These are phyloP conservation scores for Xylaria venustula DNA, from an alignment of 495 filamentous ascomycete species.

Conservation along the genomic window DNA sequence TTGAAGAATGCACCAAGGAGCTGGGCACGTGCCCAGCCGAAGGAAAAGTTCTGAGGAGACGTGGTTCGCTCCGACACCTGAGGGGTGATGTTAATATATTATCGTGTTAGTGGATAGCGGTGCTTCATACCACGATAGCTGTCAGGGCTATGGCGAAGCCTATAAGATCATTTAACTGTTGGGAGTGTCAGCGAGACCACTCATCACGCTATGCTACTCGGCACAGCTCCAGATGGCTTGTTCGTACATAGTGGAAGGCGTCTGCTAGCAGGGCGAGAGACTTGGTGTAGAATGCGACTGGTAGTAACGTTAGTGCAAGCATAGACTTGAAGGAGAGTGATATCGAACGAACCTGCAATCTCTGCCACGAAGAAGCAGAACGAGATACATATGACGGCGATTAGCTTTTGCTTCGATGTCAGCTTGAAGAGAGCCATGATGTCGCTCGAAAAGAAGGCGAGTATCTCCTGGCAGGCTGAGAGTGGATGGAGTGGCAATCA, in stretches of 20 bases:
- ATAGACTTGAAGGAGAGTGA: background rate
- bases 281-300: constrained; percentile 77
- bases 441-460: background rate
- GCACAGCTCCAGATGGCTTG: background rate
- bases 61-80: constrained; percentile 44
- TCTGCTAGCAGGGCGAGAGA: constrained; percentile 91
- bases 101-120: background rate
- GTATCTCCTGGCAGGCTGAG: background rate
- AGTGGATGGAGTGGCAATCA: background rate
- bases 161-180: constrained; percentile 84
- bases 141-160: constrained; percentile 79
- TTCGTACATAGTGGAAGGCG: constrained; percentile 87
- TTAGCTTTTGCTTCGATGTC: constrained; percentile 57
- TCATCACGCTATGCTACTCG: background rate
- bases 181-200: constrained; percentile 6
- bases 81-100: background rate
- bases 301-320: constrained; percentile 3
- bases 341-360: constrained; percentile 53
- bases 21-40: constrained; percentile 87
- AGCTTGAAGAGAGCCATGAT: constrained; percentile 32
- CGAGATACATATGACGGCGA: constrained; percentile 78
- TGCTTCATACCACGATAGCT: constrained; percentile 66
- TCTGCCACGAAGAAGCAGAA: constrained; percentile 81
- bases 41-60: constrained; percentile 41
- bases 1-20: constrained; percentile 93